phyloP scores from a whole-genome alignment of 2,329 filamentous ascomycete genomes.

The Cladosporium velox region DNA sequence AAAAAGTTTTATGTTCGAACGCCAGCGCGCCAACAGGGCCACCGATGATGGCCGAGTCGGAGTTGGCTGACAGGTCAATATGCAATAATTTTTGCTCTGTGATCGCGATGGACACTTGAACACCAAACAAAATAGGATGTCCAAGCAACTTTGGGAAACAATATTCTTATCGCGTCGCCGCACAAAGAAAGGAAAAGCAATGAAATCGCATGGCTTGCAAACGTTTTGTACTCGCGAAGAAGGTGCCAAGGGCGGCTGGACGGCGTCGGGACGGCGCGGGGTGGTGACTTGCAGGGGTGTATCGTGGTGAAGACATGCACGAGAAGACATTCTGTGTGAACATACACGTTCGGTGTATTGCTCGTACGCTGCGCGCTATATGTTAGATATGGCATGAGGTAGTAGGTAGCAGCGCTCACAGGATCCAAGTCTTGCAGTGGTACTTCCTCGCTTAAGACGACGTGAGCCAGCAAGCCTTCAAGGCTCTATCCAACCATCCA shows the following conservation, averaged over 20 bases:
- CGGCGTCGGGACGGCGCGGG: neutral
- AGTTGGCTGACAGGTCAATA: constrained; percentile 27
- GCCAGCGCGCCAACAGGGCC: constrained; percentile 31
- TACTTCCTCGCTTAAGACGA: neutral
- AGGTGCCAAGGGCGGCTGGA: constrained; percentile 1
- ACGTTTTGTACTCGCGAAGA: constrained; percentile 11
- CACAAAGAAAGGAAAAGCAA: constrained; percentile 36
- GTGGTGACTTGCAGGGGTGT: neutral
- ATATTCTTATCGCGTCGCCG: constrained; percentile 37
- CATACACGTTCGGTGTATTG: neutral
- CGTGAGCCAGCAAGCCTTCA: neutral
- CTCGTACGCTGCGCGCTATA: neutral
- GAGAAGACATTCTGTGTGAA: neutral
- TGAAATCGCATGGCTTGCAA: constrained; percentile 3
- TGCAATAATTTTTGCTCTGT: constrained; percentile 34
- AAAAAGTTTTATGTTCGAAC: constrained; percentile 26
- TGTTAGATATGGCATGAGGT: neutral
- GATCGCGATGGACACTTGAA: constrained; percentile 38
- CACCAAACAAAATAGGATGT: constrained; percentile 31
- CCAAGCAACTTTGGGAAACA: constrained; percentile 40
- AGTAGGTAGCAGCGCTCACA: neutral
- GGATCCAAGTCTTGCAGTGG: neutral
- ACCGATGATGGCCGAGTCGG: constrained; percentile 26
- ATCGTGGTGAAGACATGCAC: neutral
- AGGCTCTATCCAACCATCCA: neutral